Percentiles rank a stretch among this genome's conserved stretches.
These are phyloP conservation scores for Paramecium bursaria DNA, from an alignment of 73 alveolate genomes.

Conservation along the genomic window DNA sequence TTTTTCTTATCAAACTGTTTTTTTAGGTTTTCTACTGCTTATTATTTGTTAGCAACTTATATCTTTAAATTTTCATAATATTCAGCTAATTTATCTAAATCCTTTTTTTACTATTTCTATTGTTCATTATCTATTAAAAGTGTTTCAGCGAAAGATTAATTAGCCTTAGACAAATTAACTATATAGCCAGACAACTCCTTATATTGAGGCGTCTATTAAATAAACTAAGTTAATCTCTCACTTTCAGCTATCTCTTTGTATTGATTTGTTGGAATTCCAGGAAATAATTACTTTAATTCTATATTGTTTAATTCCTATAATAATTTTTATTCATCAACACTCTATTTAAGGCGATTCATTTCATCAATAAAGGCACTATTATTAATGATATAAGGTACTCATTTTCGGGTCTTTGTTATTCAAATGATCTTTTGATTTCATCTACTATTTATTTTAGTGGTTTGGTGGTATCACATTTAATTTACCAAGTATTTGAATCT, in stretches of 20 bases:
- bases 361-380: slow-evolving; percentile 42
- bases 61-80: background rate
- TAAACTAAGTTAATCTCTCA: slow-evolving; percentile 8
- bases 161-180: slow-evolving; percentile 42
- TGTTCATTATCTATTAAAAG: slow-evolving; percentile 5
- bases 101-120: background rate
- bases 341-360: background rate
- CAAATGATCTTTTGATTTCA: background rate
- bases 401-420: background rate
- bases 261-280: background rate
- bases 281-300: slow-evolving; percentile 16
- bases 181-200: slow-evolving; percentile 26
- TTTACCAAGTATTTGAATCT: slow-evolving; percentile 24
- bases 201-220: slow-evolving; percentile 32
- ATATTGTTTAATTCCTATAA: background rate
- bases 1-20: slow-evolving; percentile 16
- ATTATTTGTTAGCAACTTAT: background rate
- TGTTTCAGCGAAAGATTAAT: slow-evolving; percentile 30
- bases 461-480: background rate
- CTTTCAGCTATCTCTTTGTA: slow-evolving; percentile 34
- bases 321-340: background rate
- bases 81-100: slow-evolving; percentile 17
- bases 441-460: background rate
- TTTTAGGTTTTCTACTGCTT: background rate
- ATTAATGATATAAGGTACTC: too few species aligned